Base-by-base conservation (phyloP, 2,329 filamentous ascomycete genomes). In the Penicillium capsulatum region DNA sequence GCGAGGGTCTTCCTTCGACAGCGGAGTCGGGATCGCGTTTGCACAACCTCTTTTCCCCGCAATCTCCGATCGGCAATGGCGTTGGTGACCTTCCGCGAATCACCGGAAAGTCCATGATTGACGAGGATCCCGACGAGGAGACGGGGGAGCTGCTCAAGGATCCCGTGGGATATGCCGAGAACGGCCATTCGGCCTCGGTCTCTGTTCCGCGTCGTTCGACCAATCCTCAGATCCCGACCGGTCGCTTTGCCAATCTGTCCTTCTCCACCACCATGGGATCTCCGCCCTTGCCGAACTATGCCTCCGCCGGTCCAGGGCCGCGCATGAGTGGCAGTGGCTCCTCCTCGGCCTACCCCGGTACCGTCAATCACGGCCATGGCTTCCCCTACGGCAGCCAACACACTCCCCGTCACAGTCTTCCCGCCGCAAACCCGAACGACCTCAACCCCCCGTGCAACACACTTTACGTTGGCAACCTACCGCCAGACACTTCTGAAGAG, bases 371-470 rank as follows among this genome's bases (percentile, higher is more conserved):
- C 10, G 75, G 71, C 37, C 67, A 71, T 31, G 71, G 71, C 41
- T 83, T 76, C 54, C 75, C 76, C 48, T 71, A 78, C 48, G 71
- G 72, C 26, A 73, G 69, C 38, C 74, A 79, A 44, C 84, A 77
- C 51, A 63, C 73, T 70, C 48, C 76, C 73, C 56, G 69, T n/a
- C 79, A 80, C 47, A 83, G 82, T 45, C 86, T 88, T 47, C 91
- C 91, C 10, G 84, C 90, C 0, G 86, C 87, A 45, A 97, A 97
- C 53, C 91, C 90, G 0, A 90, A 91, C 9, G 91, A 98, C 59
- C 86, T 96, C 65, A 96, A 97, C 55, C 91, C 91, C 1, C 92
- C 92, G 0, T 97, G 92, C 75, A 97, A 98, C 61, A 98, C 92
- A 0, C 75, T 98, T 5, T 97, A 98, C 58, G 91, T 98, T 14